Evolutionary conservation across 805 yeast genomes (phyloP).

Genomic region (Torulaspora quercuum): DNA sequence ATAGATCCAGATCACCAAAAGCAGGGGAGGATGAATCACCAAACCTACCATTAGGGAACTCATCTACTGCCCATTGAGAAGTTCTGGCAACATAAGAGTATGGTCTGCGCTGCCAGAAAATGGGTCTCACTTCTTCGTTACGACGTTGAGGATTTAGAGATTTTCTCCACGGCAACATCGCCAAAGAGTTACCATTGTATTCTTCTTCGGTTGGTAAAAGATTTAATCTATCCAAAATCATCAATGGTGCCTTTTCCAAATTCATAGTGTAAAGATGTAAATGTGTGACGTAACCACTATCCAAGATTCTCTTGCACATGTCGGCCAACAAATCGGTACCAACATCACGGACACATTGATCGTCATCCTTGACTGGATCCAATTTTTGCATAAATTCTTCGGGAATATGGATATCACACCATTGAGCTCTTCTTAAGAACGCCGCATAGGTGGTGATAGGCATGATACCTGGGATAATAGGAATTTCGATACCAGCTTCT

Average conservation of each 20-base stretch:
- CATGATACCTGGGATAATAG: conserved; percentile 97
- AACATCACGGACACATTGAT: conserved; percentile 74
- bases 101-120: conserved; percentile 93
- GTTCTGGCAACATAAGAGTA: conserved; percentile 86
- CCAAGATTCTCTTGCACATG: conserved; percentile 71
- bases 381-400: conserved; percentile 61
- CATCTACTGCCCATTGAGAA: conserved; percentile 79
- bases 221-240: conserved; percentile 75
- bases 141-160: conserved; percentile 77
- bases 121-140: conserved; percentile 84
- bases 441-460: conserved; percentile 95
- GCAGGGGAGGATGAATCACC: conserved; percentile 98
- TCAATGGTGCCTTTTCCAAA: conserved; percentile 82
- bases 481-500: conserved; percentile 69
- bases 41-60: conserved; percentile 98
- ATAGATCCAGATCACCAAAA: conserved; percentile 82
- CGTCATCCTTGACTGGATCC: conserved; percentile 86
- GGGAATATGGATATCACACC: conserved; percentile 88
- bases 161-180: conserved; percentile 80
- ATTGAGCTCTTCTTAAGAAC: conserved; percentile 86
- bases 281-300: conserved; percentile 73
- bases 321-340: conserved; percentile 81
- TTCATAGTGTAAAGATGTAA: conserved; percentile 97
- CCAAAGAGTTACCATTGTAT: conserved; percentile 30
- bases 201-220: conserved; percentile 44